A percentile compares a stretch with the other conserved stretches of the same genome.
phyloP scores from a whole-genome alignment of 2,329 filamentous ascomycete species.

The Stagonosporopsis cucurbitacearum region DNA sequence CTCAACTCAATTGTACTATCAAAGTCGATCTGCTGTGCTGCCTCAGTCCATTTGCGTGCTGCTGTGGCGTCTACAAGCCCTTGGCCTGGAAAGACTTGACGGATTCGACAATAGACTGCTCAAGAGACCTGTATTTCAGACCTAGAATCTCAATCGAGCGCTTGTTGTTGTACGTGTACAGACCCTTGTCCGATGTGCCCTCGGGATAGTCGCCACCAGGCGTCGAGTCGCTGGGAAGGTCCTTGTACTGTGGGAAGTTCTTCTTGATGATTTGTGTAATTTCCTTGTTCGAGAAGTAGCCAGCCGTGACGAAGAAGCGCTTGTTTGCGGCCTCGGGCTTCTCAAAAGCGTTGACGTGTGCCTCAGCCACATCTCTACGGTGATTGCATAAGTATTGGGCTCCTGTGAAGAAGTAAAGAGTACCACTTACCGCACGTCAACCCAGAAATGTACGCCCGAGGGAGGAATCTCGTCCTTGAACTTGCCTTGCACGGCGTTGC shows the following conservation, averaged over 20 bases:
- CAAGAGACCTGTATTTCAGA: slow-evolving; percentile 64
- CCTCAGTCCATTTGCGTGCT: too few relatives aligned
- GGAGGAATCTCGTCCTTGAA: slow-evolving; percentile 64
- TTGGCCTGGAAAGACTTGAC: slow-evolving; percentile 67
- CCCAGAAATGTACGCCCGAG: slow-evolving; percentile 61
- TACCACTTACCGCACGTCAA: slow-evolving; percentile 58
- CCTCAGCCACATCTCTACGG: slow-evolving; percentile 67
- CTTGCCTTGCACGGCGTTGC: slow-evolving; percentile 68
- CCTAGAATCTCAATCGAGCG: slow-evolving; percentile 64
- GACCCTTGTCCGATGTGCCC: slow-evolving; percentile 51
- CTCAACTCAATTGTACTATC: background rate
- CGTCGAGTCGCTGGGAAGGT: slow-evolving; percentile 54
- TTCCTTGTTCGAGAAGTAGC: slow-evolving; percentile 66
- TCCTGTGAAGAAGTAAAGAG: too few relatives aligned
- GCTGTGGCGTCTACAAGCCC: slow-evolving; percentile 47
- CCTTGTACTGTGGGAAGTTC: slow-evolving; percentile 61
- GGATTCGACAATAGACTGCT: slow-evolving; percentile 66
- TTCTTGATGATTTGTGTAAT: slow-evolving; percentile 63
- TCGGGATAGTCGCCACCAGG: slow-evolving; percentile 55
- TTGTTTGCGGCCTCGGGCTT: slow-evolving; percentile 64
- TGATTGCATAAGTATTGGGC: too few relatives aligned
- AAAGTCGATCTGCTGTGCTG: background rate
- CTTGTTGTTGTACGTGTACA: slow-evolving; percentile 61
- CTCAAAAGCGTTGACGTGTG: slow-evolving; percentile 66
- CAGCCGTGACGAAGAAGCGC: slow-evolving; percentile 67